Conservation (phyloP, 768 basidiomycete genomes). For the Lactifluus subvellereus region DNA sequence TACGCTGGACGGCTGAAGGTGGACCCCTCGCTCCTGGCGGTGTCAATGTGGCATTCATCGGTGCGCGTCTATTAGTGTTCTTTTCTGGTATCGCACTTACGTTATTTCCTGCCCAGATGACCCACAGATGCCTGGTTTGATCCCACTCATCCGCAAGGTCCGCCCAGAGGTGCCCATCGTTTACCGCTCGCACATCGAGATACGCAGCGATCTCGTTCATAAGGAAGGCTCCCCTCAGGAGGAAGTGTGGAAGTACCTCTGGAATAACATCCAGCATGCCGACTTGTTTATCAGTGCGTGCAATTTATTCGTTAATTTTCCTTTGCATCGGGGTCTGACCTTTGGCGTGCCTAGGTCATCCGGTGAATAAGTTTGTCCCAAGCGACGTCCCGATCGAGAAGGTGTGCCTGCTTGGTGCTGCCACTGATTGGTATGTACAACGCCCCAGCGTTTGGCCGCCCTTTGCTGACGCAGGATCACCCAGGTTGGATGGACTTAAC, state of each 20-base stretch:
- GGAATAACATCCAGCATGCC: slow-evolving; percentile 84
- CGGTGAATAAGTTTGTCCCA: slow-evolving; percentile 92
- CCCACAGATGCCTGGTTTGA: slow-evolving; percentile 91
- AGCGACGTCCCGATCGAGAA: slow-evolving; percentile 71
- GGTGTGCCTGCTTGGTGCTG: slow-evolving; percentile 69
- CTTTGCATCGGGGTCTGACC: neutral
- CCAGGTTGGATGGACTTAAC: slow-evolving; percentile 89
- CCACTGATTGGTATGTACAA: slow-evolving; percentile 70
- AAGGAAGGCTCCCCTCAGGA: slow-evolving; percentile 76
- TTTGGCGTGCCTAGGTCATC: slow-evolving; percentile 49
- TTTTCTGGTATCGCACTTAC: neutral
- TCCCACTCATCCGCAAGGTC: slow-evolving; percentile 84
- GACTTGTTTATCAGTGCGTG: slow-evolving; percentile 83
- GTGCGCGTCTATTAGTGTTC: slow-evolving; percentile 33
- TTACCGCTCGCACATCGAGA: slow-evolving; percentile 95
- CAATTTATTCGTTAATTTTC: neutral
- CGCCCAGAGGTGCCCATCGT: slow-evolving; percentile 83
- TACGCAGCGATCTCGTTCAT: slow-evolving; percentile 74
- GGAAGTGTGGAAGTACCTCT: slow-evolving; percentile 92
- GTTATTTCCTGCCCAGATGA: slow-evolving; percentile 46
- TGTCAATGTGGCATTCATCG: slow-evolving; percentile 86
- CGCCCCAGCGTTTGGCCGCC: neutral
- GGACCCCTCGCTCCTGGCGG: slow-evolving; percentile 80
- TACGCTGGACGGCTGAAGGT: slow-evolving; percentile 82
- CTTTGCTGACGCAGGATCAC: neutral